Percentiles rank a stretch among this genome's conserved stretches.
These are phyloP conservation scores for Persicaria tinctoria DNA, from an alignment of 148 eudicot genomes.

Conservation along the genomic window DNA sequence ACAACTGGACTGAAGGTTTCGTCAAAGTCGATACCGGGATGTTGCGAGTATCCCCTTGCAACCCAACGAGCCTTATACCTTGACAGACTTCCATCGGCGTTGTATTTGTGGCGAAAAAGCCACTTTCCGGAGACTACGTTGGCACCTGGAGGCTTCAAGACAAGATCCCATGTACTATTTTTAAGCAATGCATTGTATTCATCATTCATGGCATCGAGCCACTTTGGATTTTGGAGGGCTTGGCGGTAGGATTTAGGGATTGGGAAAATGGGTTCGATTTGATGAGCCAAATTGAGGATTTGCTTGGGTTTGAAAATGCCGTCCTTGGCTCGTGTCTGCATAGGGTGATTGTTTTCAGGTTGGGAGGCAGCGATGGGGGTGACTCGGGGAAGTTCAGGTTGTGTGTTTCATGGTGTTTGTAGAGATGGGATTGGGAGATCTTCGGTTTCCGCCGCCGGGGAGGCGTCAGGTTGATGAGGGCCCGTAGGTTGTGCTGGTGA, in stretches of 20 bases:
- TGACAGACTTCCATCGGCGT: neutral
- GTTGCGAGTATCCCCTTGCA: neutral
- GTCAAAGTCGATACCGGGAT: neutral
- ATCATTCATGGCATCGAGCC: neutral
- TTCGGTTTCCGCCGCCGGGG: neutral
- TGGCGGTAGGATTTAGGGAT: neutral
- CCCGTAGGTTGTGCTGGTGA: neutral
- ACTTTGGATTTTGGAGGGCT: neutral
- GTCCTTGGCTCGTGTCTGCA: neutral
- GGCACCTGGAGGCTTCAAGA: neutral
- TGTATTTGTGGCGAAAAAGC: neutral
- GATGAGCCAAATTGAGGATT: too few species aligned
- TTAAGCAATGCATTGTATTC: neutral
- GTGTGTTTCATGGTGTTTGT: neutral
- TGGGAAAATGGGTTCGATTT: neutral
- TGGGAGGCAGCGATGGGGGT: neutral
- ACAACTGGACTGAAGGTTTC: neutral
- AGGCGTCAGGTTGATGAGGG: neutral
- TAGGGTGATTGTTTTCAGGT: neutral
- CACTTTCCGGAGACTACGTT: neutral
- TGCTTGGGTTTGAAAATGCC: neutral
- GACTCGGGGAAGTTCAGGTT: neutral
- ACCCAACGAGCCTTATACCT: neutral
- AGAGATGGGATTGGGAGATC: too few species aligned
- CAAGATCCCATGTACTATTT: conserved; percentile 2